Percentiles rank a stretch among this genome's conserved stretches.
These are phyloP conservation scores for Pseudohalonectria lignicola DNA, from an alignment of 2,329 filamentous ascomycete species.

Conservation along the genomic window DNA sequence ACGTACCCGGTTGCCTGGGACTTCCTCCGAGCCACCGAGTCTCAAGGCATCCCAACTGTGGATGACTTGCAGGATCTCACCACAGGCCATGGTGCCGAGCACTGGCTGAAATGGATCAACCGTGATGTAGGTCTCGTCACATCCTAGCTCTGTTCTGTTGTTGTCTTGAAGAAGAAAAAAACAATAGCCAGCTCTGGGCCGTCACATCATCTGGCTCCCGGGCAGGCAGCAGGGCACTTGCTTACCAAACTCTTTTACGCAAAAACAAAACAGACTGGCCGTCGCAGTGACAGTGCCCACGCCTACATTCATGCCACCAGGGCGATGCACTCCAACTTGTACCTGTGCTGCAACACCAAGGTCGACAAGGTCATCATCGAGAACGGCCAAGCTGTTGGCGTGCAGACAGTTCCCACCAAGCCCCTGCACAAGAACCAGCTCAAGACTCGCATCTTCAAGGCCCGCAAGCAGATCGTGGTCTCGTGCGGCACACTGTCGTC, in stretches of 20 bases:
- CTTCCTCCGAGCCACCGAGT: slow-evolving; percentile 62
- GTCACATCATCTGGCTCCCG: no score
- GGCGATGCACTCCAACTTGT: slow-evolving; percentile 41
- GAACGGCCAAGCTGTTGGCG: slow-evolving; percentile 22
- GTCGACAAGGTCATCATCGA: slow-evolving; percentile 39
- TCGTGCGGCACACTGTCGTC: slow-evolving; percentile 39
- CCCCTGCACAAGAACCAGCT: slow-evolving; percentile 22
- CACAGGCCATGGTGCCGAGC: slow-evolving; percentile 62
- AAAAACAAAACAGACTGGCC: slow-evolving; percentile 55
- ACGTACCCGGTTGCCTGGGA: slow-evolving; percentile 76
- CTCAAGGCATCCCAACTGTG: slow-evolving; percentile 63
- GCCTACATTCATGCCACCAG: slow-evolving; percentile 52
- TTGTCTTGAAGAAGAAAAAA: no score
- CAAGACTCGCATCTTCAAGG: slow-evolving; percentile 30
- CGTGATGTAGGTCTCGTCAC: no score
- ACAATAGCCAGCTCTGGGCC: no score
- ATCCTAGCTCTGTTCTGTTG: no score
- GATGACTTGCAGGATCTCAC: slow-evolving; percentile 66
- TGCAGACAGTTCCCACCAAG: slow-evolving; percentile 34
- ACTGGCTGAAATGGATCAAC: slow-evolving; percentile 84
- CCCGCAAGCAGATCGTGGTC: slow-evolving; percentile 31
- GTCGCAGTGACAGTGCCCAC: slow-evolving; percentile 67
- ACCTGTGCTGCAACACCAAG: slow-evolving; percentile 33
- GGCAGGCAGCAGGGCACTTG: no score
- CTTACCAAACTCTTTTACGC: no score